Evolutionary conservation across 805 yeast species (phyloP).

Genomic region (Candida ulmi): DNA sequence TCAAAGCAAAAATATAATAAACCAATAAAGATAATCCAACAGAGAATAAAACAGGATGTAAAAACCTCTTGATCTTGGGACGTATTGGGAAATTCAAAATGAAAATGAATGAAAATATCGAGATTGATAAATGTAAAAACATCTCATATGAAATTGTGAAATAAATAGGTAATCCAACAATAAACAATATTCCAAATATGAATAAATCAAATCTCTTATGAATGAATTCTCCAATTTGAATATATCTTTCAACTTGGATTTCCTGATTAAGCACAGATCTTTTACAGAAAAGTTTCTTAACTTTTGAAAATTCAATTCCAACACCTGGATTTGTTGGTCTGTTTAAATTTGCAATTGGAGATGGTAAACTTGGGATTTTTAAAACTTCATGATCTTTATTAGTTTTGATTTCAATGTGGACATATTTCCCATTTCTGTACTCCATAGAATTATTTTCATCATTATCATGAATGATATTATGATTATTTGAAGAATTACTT

Average conservation of each 20-base stretch:
- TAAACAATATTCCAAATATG: conserved; percentile 39
- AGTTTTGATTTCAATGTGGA: conserved; percentile 1
- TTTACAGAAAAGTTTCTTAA: conserved; percentile 16
- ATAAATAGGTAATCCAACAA: conserved; percentile 57
- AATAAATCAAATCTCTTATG: conserved; percentile 50
- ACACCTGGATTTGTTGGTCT: conserved; percentile 14
- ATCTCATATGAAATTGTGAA: conserved; percentile 51
- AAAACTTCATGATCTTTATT: conserved; percentile 2
- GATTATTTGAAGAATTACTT: too few species aligned
- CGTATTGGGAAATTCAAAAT: conserved; percentile 38
- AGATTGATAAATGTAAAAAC: conserved; percentile 57
- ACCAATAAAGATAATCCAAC: conserved; percentile 60
- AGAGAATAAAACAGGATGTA: conserved; percentile 70
- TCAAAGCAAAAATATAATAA: conserved; percentile 54
- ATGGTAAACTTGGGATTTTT: conserved; percentile 8
- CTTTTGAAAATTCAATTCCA: conserved; percentile 2
- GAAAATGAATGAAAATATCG: conserved; percentile 49
- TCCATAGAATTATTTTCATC: too few species aligned
- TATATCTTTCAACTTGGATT: conserved; percentile 14
- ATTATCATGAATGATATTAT: too few species aligned
- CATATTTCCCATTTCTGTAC: too few species aligned
- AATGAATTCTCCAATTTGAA: conserved; percentile 30
- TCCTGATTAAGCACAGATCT: conserved; percentile 17
- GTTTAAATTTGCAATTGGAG: conserved; percentile 13
- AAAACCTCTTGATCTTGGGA: conserved; percentile 40